Evolutionary conservation across 2,329 filamentous ascomycete genomes (phyloP), one percentile per base, ranked within the genome.

Genomic region (Clathrospora elynae): DNA sequence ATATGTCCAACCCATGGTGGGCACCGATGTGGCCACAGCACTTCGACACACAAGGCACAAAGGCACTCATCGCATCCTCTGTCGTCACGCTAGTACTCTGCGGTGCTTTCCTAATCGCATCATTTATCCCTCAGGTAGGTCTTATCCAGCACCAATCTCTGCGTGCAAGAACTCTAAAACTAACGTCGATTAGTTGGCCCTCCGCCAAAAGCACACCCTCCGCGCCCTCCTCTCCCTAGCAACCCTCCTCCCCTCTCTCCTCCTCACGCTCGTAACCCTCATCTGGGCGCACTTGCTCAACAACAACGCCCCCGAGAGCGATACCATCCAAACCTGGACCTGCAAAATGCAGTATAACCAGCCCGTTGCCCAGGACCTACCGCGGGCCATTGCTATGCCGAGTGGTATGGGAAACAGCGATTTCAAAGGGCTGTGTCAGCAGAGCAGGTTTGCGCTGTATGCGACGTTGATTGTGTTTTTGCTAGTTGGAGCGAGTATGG

Each of bases 1-100:
- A 70, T 26, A 53, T 57, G 6, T 65, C 65, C 17, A 76, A 76
- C 50, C 70, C 70, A 16, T 78, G 74, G 73, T 76, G 74, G 67
- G 61, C 76, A 3, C 73, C 74, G 1, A 51, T 77, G 28, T 78
- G 75, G 75, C 71, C 70, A 1, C 66, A 70, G 7, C 75, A 77
- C 55, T 77, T 77, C 51, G 68, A 77, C 28, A 67, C 67, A 2
- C 60, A 68, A 12, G 74, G 74, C 11, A 71, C 75, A 3, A 70
- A 72, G 22, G 65, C 64, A 0, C 46, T 75, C 10, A 62, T 76
- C 22, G 74, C 70, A 1, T 69, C 71, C 2, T 61, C 64, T 1
- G 62, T 64, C 0, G 62, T 68, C 1, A 64, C 73, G 1, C 30
- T 75, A 1, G 48, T 74, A 1, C 51, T 75, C n/a, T 74, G 71